Conservation (phyloP, 345 rosid species). For the Streptanthus diversifolius region DNA sequence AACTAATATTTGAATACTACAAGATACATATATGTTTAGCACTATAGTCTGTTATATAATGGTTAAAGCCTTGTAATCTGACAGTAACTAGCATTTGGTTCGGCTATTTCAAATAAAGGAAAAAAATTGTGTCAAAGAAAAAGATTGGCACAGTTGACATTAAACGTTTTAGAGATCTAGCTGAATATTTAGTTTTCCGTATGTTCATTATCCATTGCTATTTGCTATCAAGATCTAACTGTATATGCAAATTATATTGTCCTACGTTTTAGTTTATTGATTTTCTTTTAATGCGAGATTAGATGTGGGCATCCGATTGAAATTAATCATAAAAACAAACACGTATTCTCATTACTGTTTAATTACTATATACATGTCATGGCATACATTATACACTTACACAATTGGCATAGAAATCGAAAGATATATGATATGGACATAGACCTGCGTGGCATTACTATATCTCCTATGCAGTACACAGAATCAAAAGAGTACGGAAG, state of each 20-base stretch:
- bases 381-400: not conserved
- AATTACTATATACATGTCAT: not conserved
- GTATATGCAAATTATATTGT: not conserved
- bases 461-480: conserved; percentile 24
- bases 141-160: conserved; percentile 2
- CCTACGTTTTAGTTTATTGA: not conserved
- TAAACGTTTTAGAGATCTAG: conserved; percentile 4
- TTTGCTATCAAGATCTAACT: not conserved
- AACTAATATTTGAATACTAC: too few species aligned
- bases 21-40: not conserved
- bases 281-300: conserved; percentile 1
- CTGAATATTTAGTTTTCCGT: conserved; percentile 5
- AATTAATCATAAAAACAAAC: conserved; percentile 7
- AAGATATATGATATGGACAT: not conserved
- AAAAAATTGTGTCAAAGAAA: not conserved
- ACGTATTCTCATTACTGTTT: conserved; percentile 15
- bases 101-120: not conserved
- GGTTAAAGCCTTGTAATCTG: not conserved
- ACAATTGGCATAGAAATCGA: not conserved
- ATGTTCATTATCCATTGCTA: not conserved
- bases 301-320: not conserved
- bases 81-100: not conserved
- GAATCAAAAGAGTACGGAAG: conserved; percentile 29
- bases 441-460: conserved; percentile 6
- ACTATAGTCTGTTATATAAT: not conserved